Conservation (phyloP, 768 basidiomycete species). For the Boletus bicolor region DNA sequence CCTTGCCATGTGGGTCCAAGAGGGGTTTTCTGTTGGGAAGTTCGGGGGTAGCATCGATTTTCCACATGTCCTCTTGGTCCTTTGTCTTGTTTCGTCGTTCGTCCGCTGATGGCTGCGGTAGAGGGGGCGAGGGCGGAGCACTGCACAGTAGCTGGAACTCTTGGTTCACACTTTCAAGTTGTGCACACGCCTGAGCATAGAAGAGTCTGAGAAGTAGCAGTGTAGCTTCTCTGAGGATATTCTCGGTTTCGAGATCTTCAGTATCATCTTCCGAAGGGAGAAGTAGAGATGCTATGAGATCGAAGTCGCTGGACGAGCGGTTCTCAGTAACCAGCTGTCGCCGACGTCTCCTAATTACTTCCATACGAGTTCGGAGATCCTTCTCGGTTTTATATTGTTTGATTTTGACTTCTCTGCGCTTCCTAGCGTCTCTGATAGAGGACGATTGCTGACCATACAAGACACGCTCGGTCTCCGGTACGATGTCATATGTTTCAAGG, state of each 20-base stretch:
- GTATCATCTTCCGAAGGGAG: conserved; percentile 40
- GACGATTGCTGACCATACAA: conserved; percentile 50
- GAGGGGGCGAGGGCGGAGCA: conserved; percentile 44
- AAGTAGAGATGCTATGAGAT: conserved; percentile 63
- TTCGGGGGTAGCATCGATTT: conserved; percentile 56
- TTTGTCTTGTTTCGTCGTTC: conserved; percentile 39
- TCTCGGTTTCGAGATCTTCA: conserved; percentile 58
- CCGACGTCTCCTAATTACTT: conserved; percentile 56
- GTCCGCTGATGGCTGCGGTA: conserved; percentile 29
- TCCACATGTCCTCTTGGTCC: conserved; percentile 64
- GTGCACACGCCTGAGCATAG: conserved; percentile 65
- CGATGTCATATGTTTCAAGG: conserved; percentile 64
- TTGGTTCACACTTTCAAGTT: conserved; percentile 64
- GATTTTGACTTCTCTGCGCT: conserved; percentile 84
- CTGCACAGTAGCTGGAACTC: conserved; percentile 67
- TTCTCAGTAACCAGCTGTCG: conserved; percentile 37
- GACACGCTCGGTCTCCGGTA: conserved; percentile 56
- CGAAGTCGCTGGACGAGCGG: conserved; percentile 48
- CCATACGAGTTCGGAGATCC: conserved; percentile 65
- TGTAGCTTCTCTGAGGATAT: conserved; percentile 61
- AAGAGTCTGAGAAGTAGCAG: conserved; percentile 71
- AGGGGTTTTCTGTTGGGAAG: conserved; percentile 56
- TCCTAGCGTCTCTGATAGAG: conserved; percentile 58
- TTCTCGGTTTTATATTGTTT: conserved; percentile 87
- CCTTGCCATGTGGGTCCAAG: conserved; percentile 75